Evolutionary conservation across 2,329 filamentous ascomycete genomes (phyloP).

Genomic region (Pezicula radicicola): DNA sequence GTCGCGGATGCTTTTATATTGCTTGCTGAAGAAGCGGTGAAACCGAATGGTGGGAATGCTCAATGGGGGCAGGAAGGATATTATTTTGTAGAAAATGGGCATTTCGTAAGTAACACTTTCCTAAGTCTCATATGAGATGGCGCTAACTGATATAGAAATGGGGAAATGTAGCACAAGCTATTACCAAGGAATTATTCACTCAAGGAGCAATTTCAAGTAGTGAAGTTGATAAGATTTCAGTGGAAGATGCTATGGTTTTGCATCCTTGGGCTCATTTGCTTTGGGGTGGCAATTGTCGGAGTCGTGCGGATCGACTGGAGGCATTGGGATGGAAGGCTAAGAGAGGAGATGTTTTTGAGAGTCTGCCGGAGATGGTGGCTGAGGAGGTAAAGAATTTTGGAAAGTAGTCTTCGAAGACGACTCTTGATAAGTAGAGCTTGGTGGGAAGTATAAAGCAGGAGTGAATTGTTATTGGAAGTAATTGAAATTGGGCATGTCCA

Average conservation of each 20-base stretch:
- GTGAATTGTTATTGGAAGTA: too few species aligned
- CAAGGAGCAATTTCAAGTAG: constrained; percentile 38
- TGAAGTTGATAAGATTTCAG: constrained; percentile 19
- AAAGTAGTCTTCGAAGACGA: constrained; percentile 12
- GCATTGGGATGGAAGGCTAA: constrained; percentile 19
- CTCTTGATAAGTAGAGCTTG: constrained; percentile 7
- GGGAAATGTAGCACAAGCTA: constrained; percentile 43
- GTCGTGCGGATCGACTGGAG: constrained; percentile 15
- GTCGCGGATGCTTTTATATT: constrained; percentile 47
- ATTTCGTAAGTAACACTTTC: constrained; percentile 24
- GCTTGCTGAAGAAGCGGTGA: constrained; percentile 49
- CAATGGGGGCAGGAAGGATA: constrained; percentile 53
- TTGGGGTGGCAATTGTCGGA: constrained; percentile 24
- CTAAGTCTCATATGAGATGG: too few species aligned
- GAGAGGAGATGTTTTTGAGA: constrained; percentile 12
- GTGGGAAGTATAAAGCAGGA: too few species aligned
- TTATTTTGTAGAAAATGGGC: constrained; percentile 54
- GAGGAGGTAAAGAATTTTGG: constrained; percentile 15
- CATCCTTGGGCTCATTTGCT: constrained; percentile 25
- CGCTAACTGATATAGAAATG: constrained; percentile 32
- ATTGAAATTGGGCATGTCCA: too few species aligned
- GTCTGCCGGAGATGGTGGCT: constrained; percentile 18
- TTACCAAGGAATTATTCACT: constrained; percentile 44
- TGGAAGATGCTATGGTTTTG: constrained; percentile 14
- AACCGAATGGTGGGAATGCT: constrained; percentile 35